A percentile compares a stretch with the other conserved stretches of the same genome.
phyloP scores from a whole-genome alignment of 139 green algal species.

The Mesotaenium endlicherianum region DNA sequence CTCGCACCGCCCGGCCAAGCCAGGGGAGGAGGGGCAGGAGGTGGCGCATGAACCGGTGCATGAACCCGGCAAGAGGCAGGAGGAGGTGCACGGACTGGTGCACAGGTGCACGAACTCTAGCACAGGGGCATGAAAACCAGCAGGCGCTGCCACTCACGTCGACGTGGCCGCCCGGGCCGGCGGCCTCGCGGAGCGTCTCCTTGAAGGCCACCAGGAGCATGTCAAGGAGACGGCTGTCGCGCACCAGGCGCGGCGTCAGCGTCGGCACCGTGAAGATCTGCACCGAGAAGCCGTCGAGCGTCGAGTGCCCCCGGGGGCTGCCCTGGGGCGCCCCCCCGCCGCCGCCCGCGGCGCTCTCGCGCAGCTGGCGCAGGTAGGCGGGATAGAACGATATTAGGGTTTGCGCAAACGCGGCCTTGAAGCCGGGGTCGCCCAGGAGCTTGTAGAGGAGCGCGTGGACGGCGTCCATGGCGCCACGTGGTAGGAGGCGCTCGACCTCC shows the following conservation, averaged over 20 bases:
- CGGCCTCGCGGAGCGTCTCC: background rate
- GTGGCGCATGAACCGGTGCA: no score
- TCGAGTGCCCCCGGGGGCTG: background rate
- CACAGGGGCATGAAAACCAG: no score
- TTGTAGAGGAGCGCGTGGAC: conserved; percentile 48
- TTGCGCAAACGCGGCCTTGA: conserved; percentile 44
- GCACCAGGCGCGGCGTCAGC: conserved; percentile 28
- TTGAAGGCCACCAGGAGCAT: conserved; percentile 42
- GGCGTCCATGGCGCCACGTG: background rate
- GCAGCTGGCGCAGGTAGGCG: conserved; percentile 4
- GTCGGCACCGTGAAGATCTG: conserved; percentile 52
- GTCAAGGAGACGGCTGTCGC: conserved; percentile 26
- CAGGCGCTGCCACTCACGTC: conserved; percentile 31
- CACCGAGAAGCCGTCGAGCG: conserved; percentile 46
- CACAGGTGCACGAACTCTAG: no score
- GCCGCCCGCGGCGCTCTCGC: background rate
- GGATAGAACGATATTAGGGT: conserved; percentile 31
- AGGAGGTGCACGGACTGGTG: no score
- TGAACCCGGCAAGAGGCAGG: no score
- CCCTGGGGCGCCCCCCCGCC: background rate
- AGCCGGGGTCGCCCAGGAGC: conserved; percentile 47
- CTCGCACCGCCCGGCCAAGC: no score
- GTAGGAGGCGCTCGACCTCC: background rate
- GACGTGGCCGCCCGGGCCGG: conserved; percentile 1
- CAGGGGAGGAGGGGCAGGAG: no score